Percentiles rank a stretch among this genome's conserved stretches.
These are phyloP conservation scores for Paraconiothyrium brasiliense DNA, from an alignment of 2,329 filamentous ascomycete genomes.

Conservation along the genomic window DNA sequence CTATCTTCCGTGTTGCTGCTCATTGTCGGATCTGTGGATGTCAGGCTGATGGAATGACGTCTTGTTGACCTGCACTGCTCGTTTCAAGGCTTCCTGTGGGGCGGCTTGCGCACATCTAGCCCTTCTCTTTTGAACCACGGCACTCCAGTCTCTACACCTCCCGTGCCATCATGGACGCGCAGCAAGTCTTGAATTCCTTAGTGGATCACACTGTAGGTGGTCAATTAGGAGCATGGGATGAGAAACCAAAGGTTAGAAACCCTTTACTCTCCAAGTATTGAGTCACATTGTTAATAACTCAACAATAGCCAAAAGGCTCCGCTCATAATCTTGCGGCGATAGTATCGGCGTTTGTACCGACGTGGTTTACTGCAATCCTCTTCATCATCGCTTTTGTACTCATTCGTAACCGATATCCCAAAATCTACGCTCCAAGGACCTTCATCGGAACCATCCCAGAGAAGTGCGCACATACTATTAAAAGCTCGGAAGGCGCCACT, in stretches of 20 bases:
- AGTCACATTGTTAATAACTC: constrained; percentile 24
- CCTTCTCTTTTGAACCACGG: neutral
- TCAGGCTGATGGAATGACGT: neutral
- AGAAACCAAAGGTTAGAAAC: constrained; percentile 23
- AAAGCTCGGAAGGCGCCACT: neutral
- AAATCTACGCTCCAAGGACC: constrained; percentile 57
- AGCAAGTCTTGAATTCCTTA: constrained; percentile 14
- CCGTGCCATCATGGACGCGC: constrained; percentile 15
- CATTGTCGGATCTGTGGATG: neutral
- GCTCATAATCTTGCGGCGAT: constrained; percentile 43
- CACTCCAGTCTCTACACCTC: neutral
- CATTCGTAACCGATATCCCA: constrained; percentile 54
- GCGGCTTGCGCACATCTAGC: neutral
- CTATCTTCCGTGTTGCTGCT: too few relatives aligned
- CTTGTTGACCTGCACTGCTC: constrained; percentile 3
- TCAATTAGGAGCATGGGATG: constrained; percentile 20
- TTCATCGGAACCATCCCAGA: constrained; percentile 55
- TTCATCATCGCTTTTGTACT: constrained; percentile 51
- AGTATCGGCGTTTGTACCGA: constrained; percentile 48
- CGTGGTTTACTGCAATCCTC: constrained; percentile 39
- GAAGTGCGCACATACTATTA: constrained; percentile 30
- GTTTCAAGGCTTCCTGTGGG: constrained; percentile 10
- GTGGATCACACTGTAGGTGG: constrained; percentile 3
- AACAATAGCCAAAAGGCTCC: constrained; percentile 37
- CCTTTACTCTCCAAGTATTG: neutral